phyloP scores from a whole-genome alignment of 2,329 filamentous ascomycete species.

The Botrytis fabae region DNA sequence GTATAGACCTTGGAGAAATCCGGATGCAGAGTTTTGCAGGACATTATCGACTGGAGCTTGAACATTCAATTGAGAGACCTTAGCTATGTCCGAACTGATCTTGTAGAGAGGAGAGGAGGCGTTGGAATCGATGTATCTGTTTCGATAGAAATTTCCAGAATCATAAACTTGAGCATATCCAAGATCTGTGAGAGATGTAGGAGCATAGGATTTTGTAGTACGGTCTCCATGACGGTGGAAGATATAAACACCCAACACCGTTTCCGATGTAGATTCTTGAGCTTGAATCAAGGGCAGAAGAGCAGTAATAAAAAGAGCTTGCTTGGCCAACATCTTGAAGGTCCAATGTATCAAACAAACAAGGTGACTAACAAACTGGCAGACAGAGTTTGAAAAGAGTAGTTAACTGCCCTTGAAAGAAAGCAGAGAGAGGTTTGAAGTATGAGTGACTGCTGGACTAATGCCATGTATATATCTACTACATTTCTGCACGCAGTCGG shows the following conservation, averaged over 20 bases:
- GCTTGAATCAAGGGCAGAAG: conserved; percentile 42
- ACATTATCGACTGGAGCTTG: conserved; percentile 74
- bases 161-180: conserved; percentile 74
- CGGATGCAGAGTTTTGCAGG: conserved; percentile 75
- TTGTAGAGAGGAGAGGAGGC: conserved; percentile 61
- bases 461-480: not conserved
- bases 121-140: conserved; percentile 67
- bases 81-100: conserved; percentile 66
- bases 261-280: conserved; percentile 40
- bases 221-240: conserved; percentile 91
- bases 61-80: conserved; percentile 68
- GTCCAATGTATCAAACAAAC: not conserved
- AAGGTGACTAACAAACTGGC: not conserved
- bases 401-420: no score
- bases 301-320: conserved; percentile 46
- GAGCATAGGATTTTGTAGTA: conserved; percentile 72
- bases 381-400: not conserved
- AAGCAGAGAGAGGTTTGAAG: not conserved
- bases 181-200: conserved; percentile 73
- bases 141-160: conserved; percentile 73
- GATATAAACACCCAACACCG: conserved; percentile 72
- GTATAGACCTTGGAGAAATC: conserved; percentile 84
- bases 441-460: not conserved
- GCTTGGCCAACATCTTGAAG: conserved; percentile 41
- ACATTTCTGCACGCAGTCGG: not conserved